A percentile compares a stretch with the other conserved stretches of the same genome.
Evolutionary conservation across 805 yeast genomes (phyloP).

Genomic region (Millerozyma acaciae): DNA sequence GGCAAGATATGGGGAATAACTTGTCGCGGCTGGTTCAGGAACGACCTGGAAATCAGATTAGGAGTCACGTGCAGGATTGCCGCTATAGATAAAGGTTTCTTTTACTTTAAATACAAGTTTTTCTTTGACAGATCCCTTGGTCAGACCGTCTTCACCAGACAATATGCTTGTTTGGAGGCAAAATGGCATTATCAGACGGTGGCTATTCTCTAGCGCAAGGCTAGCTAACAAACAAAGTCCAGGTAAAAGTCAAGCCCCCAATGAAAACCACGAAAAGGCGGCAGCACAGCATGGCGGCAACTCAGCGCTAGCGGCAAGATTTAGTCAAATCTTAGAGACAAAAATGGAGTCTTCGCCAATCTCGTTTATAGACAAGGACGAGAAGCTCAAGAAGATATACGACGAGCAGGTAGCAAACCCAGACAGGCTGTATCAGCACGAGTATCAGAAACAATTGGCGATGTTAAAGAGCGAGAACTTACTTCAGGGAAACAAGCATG

Average conservation of each 20-base stretch:
- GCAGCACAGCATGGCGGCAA: conserved; percentile 6
- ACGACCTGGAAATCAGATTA: no score
- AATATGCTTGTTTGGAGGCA: no score
- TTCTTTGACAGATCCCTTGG: no score
- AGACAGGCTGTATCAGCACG: conserved; percentile 6
- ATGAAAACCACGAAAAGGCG: not conserved
- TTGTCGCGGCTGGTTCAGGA: no score
- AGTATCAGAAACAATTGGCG: conserved; percentile 15
- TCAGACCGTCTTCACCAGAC: no score
- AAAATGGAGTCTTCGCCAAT: conserved; percentile 15
- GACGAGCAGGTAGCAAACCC: conserved; percentile 12
- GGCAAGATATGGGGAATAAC: no score
- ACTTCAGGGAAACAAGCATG: conserved; percentile 26
- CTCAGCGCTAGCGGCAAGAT: conserved; percentile 29
- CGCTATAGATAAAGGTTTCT: no score
- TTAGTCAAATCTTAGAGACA: conserved; percentile 30
- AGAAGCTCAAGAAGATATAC: conserved; percentile 12
- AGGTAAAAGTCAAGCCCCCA: not conserved
- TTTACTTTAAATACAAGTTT: no score
- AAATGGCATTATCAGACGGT: no score
- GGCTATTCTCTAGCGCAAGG: no score
- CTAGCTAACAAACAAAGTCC: no score
- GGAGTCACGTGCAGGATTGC: no score
- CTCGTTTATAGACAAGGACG: conserved; percentile 16
- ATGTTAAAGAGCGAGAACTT: conserved; percentile 30